These are phyloP conservation scores for Casuarina equisetifolia DNA, from an alignment of 306 rosid genomes.

Conservation along the genomic window DNA sequence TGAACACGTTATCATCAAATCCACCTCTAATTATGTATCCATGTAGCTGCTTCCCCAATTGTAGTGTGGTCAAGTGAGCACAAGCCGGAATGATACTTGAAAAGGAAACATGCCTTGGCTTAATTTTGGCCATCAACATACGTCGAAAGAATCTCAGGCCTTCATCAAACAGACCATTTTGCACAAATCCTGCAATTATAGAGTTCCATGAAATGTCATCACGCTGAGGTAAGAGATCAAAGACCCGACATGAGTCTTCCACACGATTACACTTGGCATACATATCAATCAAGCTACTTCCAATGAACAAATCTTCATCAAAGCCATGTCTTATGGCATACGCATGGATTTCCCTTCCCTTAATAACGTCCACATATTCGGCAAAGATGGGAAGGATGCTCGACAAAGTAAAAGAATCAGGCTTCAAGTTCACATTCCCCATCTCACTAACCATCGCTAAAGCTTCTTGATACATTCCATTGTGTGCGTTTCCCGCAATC, in stretches of 20 bases:
- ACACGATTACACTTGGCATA: constrained; percentile 70
- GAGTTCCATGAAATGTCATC: constrained; percentile 86
- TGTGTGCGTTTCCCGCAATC: constrained; percentile 64
- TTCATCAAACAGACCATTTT: constrained; percentile 67
- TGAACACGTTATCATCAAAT: constrained; percentile 58
- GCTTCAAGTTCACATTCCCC: constrained; percentile 54
- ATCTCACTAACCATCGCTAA: constrained; percentile 57
- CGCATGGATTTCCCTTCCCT: constrained; percentile 85
- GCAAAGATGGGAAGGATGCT: constrained; percentile 80
- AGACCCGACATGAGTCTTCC: constrained; percentile 49
- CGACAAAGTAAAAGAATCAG: constrained; percentile 77
- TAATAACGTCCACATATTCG: constrained; percentile 51
- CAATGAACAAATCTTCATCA: constrained; percentile 64
- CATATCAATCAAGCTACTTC: constrained; percentile 87
- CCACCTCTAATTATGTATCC: constrained; percentile 56
- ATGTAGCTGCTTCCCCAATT: constrained; percentile 87
- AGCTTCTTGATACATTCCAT: constrained; percentile 59
- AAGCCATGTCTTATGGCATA: constrained; percentile 66
- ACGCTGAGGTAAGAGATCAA: constrained; percentile 38
- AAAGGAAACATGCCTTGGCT: constrained; percentile 60
- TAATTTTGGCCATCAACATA: constrained; percentile 61
- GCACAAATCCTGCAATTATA: constrained; percentile 83
- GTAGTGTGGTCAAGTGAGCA: constrained; percentile 75
- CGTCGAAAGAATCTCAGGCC: constrained; percentile 58
- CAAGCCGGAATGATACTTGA: constrained; percentile 88